Percentiles rank a stretch among this genome's conserved stretches.
Conservation (phyloP, 2,329 filamentous ascomycete species). For the Bipolaris victoriae region DNA sequence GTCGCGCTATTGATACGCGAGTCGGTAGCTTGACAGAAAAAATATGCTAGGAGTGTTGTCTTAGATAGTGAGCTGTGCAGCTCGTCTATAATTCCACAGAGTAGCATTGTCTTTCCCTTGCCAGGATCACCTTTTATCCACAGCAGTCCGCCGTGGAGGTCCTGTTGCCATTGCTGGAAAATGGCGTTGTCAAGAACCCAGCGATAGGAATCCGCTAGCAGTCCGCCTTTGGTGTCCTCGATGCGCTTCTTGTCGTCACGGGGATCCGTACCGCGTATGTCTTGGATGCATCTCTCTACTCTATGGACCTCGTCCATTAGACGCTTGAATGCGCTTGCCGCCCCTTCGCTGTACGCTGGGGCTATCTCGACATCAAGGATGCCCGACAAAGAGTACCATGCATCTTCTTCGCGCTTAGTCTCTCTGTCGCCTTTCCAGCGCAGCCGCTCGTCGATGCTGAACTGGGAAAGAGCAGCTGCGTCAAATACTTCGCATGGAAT, state of each 20-base stretch:
- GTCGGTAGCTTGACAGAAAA: too few relatives aligned
- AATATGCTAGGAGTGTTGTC: too few relatives aligned
- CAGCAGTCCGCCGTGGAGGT: background rate
- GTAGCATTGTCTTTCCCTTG: too few relatives aligned
- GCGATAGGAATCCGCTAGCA: background rate
- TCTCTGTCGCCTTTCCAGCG: too few relatives aligned
- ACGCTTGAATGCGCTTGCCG: background rate
- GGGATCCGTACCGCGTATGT: background rate
- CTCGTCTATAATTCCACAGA: too few relatives aligned
- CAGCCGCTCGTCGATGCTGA: too few relatives aligned
- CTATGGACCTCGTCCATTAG: background rate
- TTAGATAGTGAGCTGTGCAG: too few relatives aligned
- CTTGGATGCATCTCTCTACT: background rate
- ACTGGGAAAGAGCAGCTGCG: too few relatives aligned
- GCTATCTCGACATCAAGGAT: constrained; percentile 15
- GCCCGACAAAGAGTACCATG: constrained; percentile 8
- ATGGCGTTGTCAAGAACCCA: constrained; percentile 10
- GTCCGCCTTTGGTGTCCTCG: too few relatives aligned
- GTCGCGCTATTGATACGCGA: too few relatives aligned
- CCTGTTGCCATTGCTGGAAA: constrained; percentile 9
- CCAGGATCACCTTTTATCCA: too few relatives aligned
- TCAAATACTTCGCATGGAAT: background rate
- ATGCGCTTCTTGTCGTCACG: background rate
- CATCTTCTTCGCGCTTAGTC: background rate
- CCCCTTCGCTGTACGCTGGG: constrained; percentile 7